Evolutionary conservation across 2,329 filamentous ascomycete genomes (phyloP), one percentile per base, ranked within the genome.

Genomic region (Cytospora chrysosperma): DNA sequence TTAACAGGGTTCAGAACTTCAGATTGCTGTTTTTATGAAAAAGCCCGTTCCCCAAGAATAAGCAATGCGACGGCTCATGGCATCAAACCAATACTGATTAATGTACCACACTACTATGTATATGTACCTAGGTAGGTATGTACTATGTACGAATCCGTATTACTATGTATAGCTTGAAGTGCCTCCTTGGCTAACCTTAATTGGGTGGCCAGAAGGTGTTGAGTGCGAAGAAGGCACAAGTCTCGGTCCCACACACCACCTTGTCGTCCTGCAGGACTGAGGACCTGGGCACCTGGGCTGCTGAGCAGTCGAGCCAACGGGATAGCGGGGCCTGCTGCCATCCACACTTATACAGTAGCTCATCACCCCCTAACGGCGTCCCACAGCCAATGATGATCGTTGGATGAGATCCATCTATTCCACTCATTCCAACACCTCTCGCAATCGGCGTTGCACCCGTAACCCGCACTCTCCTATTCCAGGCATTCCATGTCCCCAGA

Each of bases 371-470:
- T 57, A 43, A 43, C 37, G 53, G 30, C 37, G 40, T 61, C 30
- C 37, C 53, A 56, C 63, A 61, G 59, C 63, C 63, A 65, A 65
- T 65, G 59, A 56, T 50, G 55, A 54, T 34, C 51, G 28, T 30
- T 5, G 40, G 30, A 43, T n/a, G 30, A 30, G 53, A 52, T 50
- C 59, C 34, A 40, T 37, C 24, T 1, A 43, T 43, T 43, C 43
- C 37, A 51, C 40, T 50, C 62, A 62, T 61, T 52, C 62, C 62
- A 62, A 47, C 58, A 55, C 34, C 37, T 61, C 58, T 61, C 58
- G 58, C 59, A 62, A 61, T 64, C 62, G 54, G 62, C 57, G 62
- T 64, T 54, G 59, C 59, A 51, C 54, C 50, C 59, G 47, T 21
- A 56, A 5, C 54, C 24, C 54, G 56, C 54, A 47, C 61, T 59